Evolutionary conservation across 202 grass and related monocot species (phyloP), one percentile per base, ranked within the genome.

Genomic region (Setaria italica): DNA sequence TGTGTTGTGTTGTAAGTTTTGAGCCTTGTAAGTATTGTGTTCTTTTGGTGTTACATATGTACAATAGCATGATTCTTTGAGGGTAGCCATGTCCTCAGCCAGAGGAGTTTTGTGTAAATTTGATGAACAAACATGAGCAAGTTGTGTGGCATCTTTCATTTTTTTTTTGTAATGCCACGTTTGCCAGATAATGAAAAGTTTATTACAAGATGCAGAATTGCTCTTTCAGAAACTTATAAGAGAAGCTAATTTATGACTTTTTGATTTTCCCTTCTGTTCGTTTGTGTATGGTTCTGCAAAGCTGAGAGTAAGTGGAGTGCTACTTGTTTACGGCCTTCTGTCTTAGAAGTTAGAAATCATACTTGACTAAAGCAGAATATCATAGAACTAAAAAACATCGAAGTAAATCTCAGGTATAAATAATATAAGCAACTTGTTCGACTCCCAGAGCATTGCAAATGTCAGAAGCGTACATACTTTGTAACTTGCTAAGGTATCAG

Each of bases 1-100:
- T 70, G 34, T 91, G 71, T 84, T 89, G 84, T 86, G 69, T 65
- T 88, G 78, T 84, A 80, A 93, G 81, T 66, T 70, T 87, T 86
- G 62, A 79, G 79, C 79, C 84, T 7, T 83, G 86, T 92, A 88
- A 85, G 85, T 91, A 91, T 19, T 88, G 78, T 88, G 71, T 65
- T 78, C 55, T 58, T 80, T 76, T 71, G 19, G 70, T 55, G 81
- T 81, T 77, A 13, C 78, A 89, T 57, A 79, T 92, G 87, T 92
- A 71, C 41, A 54, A 37, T 88, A 92, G 79, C 73, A 29, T 83
- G 42, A 89, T 92, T 86, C 89, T 78, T 88, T 85, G 70, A 80
- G 17, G 75, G 34, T 49, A 73, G 70, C 63, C 60, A 70, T 78
- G 66, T 78, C 81, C 85, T 81, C 55, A 2, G 30, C 56, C 70